These are phyloP conservation scores for Exserohilum turcica DNA, from an alignment of 2,329 filamentous ascomycete species.

Conservation along the genomic window DNA sequence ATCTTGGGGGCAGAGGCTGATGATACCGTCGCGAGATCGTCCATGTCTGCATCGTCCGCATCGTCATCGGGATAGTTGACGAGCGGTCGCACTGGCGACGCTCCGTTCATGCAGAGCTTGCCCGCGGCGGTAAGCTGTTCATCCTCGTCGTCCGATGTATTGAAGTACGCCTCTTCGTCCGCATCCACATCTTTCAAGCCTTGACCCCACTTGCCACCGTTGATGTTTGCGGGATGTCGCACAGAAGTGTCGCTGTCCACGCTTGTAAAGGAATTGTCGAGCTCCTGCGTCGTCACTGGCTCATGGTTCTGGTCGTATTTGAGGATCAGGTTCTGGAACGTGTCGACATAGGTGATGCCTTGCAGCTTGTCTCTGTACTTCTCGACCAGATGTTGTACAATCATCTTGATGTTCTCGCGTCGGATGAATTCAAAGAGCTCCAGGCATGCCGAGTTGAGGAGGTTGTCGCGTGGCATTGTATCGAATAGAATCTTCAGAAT, in stretches of 20 bases:
- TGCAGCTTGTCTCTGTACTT: constrained; percentile 79
- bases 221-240: constrained; percentile 54
- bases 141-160: constrained; percentile 84
- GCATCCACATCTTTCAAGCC: constrained; percentile 82
- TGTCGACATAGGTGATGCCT: constrained; percentile 79
- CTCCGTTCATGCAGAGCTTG: constrained; percentile 63
- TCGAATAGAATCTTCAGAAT: constrained; percentile 83
- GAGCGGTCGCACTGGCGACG: constrained; percentile 67
- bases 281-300: constrained; percentile 64
- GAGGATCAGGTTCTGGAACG: constrained; percentile 75
- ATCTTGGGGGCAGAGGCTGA: constrained; percentile 40
- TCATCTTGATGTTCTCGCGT: constrained; percentile 64
- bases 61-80: constrained; percentile 95
- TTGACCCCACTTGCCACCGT: constrained; percentile 66
- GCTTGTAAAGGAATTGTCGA: constrained; percentile 69
- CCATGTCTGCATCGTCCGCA: constrained; percentile 63
- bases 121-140: constrained; percentile 51
- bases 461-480: constrained; percentile 88
- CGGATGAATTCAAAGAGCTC: constrained; percentile 93
- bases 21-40: constrained; percentile 57
- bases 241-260: constrained; percentile 62
- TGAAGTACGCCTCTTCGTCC: constrained; percentile 92
- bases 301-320: constrained; percentile 75
- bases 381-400: constrained; percentile 83
- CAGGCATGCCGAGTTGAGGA: constrained; percentile 89